These are phyloP conservation scores for Aspergillus ostianus DNA, from an alignment of 495 filamentous ascomycete species.

Conservation along the genomic window DNA sequence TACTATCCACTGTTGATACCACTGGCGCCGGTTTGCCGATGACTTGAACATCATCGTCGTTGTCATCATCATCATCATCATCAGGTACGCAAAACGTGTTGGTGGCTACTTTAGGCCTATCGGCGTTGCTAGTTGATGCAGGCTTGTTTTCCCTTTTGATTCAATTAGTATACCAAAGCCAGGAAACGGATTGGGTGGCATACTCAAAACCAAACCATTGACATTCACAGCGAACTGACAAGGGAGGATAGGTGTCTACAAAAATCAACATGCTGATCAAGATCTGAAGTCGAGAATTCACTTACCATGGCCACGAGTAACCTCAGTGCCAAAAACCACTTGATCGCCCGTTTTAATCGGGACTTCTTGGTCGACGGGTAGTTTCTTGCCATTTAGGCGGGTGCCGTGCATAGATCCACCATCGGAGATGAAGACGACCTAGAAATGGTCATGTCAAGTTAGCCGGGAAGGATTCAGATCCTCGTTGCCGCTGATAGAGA, in stretches of 20 bases:
- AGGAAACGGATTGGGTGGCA: neutral
- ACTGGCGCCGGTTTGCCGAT: constrained; percentile 1
- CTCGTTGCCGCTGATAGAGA: neutral
- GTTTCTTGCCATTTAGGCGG: constrained; percentile 43
- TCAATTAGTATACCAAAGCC: constrained; percentile 11
- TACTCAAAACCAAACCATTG: constrained; percentile 29
- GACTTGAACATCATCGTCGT: constrained; percentile 2
- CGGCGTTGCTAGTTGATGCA: neutral
- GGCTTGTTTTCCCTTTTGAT: constrained; percentile 11
- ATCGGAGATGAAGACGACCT: constrained; percentile 48
- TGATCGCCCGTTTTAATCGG: constrained; percentile 44
- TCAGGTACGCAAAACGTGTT: constrained; percentile 47
- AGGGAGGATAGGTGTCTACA: constrained; percentile 41
- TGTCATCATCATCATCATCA: constrained; percentile 15
- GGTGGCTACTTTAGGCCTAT: constrained; percentile 18
- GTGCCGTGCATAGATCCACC: constrained; percentile 60
- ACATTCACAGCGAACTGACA: constrained; percentile 36
- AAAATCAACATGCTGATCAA: constrained; percentile 5
- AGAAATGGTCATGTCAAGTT: constrained; percentile 18
- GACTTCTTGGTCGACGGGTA: constrained; percentile 34
- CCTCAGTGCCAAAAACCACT: constrained; percentile 54
- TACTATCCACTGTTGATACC: constrained; percentile 1
- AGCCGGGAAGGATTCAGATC: neutral
- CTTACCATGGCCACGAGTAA: constrained; percentile 50
- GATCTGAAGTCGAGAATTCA: neutral